These are phyloP conservation scores for Solanum hybrid DNA, from an alignment of 305 asterid species.

Conservation along the genomic window DNA sequence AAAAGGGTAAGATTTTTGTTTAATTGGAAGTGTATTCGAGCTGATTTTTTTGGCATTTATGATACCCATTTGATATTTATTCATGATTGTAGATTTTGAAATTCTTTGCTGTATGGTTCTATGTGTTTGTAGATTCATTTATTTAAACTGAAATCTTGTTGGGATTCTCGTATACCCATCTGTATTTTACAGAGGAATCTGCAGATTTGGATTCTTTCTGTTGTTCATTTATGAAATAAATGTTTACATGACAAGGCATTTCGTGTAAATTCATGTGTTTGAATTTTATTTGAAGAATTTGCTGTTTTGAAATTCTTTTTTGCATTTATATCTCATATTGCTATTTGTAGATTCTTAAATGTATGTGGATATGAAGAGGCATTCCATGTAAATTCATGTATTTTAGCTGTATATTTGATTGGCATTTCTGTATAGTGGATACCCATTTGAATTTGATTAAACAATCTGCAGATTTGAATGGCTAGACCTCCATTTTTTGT, in stretches of 20 bases:
- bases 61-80: neutral
- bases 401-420: neutral
- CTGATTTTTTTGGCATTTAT: neutral
- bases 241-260: neutral
- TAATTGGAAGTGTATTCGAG: neutral
- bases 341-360: neutral
- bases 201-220: neutral
- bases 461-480: constrained; percentile 21
- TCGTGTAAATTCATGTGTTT: neutral
- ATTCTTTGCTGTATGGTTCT: neutral
- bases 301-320: neutral
- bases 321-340: neutral
- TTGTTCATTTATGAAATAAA: neutral
- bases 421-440: neutral
- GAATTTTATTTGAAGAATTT: neutral
- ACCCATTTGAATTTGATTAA: neutral
- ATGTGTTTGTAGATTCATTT: neutral
- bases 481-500: constrained; percentile 30
- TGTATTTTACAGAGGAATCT: neutral
- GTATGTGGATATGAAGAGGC: neutral
- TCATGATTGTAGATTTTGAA: neutral
- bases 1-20: neutral
- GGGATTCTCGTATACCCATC: neutral
- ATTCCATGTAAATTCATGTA: neutral
- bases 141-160: neutral